Evolutionary conservation across 495 filamentous ascomycete genomes (phyloP).

Genomic region (Penicillium simplicissimum): DNA sequence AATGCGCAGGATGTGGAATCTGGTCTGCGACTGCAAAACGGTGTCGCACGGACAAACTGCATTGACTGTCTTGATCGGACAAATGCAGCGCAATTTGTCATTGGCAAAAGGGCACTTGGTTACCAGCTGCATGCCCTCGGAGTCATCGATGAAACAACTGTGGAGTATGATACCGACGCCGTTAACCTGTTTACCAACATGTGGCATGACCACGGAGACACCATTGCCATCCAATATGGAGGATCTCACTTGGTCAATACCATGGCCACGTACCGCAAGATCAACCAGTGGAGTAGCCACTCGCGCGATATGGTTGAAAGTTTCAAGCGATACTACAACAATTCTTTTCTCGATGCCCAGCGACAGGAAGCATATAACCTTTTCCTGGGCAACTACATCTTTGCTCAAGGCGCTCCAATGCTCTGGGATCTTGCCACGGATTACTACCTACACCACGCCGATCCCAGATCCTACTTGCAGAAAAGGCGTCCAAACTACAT

Average conservation of each 20-base stretch:
- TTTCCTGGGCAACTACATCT: constrained; percentile 96
- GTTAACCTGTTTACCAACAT: constrained; percentile 96
- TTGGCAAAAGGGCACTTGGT: constrained; percentile 92
- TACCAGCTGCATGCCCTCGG: constrained; percentile 92
- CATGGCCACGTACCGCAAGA: constrained; percentile 97
- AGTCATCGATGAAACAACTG: constrained; percentile 71
- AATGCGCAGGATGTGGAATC: constrained; percentile 72
- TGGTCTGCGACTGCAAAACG: constrained; percentile 77
- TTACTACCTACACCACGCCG: constrained; percentile 91
- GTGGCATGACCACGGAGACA: constrained; percentile 94
- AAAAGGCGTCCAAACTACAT: constrained; percentile 71
- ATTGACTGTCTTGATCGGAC: constrained; percentile 97
- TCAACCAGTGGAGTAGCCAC: constrained; percentile 97
- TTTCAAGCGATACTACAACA: constrained; percentile 99
- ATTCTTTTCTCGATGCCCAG: constrained; percentile 94
- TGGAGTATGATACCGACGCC: constrained; percentile 93
- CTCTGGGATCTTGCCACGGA: constrained; percentile 95
- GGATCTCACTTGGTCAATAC: constrained; percentile 98
- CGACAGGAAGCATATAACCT: constrained; percentile 98
- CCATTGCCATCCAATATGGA: constrained; percentile 96
- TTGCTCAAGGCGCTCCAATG: constrained; percentile 87
- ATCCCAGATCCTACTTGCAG: constrained; percentile 71
- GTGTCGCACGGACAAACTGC: constrained; percentile 92
- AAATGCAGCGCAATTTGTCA: constrained; percentile 96
- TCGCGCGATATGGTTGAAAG: constrained; percentile 98